Base-by-base conservation (phyloP, 306 rosid genomes). In the Begonia loranthoides region DNA sequence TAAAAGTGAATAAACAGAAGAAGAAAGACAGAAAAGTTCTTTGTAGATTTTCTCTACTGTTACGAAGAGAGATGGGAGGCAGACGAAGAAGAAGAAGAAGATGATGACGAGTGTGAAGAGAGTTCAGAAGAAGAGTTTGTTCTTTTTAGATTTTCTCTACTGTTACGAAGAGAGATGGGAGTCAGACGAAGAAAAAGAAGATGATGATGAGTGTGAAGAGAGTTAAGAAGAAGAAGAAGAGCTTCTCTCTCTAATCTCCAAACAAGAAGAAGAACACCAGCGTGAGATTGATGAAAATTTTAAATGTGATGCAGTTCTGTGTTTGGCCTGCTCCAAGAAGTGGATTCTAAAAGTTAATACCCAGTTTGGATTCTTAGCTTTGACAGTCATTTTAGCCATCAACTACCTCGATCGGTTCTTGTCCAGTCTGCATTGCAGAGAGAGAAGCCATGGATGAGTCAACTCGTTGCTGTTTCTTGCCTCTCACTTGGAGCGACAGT, bases 1-100 rank as follows among this genome's bases (percentile, higher is more conserved):
- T 12, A 67, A 60, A 15, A 54, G 47, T 13, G 67, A 70, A 12
- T 70, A 44, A 28, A 22, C 54, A 0, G 76, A 70, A 41, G 72
- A 66, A 41, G 65, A 71, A 12, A n/a, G 49, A 40, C 72, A 70
- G 9, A 62, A 58, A 48, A 69, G 12, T 65, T 72, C 52, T 51
- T 66, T 51, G 67, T 84, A 5, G 96, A 83, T 59, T 68, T 82
- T 59, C 81, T 89, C 34, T 76, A 79, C 72, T 89, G 97, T 52
- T 80, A 80, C 16, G 97, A 89, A 63, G 81, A 52, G 61, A 59
- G 70, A 45, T 79, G 87, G 87, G 93, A 71, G 34, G 93, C 76
- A 0, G 85, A 75, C 5, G n/a, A n/a, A n/a, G n/a, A n/a, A n/a
- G 75, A 54, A 21, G 77, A 67, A 1, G 61, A 46, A 12, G 62